These are phyloP conservation scores for Pleomassaria siparia DNA, from an alignment of 2,329 filamentous ascomycete species.

Conservation along the genomic window DNA sequence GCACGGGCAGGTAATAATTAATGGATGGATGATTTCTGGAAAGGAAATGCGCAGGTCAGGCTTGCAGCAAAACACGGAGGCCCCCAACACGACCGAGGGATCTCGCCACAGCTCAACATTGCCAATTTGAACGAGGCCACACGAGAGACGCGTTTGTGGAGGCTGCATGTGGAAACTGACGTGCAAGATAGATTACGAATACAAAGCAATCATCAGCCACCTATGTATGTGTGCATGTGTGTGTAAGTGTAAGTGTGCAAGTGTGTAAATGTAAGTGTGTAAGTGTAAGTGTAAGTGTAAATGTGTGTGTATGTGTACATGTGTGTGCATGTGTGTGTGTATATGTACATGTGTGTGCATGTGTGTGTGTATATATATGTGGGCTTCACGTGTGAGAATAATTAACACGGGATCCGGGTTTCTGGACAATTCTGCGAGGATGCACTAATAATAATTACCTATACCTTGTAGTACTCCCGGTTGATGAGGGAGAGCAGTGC, in stretches of 20 bases:
- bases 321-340: no score
- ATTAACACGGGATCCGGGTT: not conserved
- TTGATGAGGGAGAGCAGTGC: constrained; percentile 17
- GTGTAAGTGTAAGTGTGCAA: no score
- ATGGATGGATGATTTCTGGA: constrained; percentile 27
- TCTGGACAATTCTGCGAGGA: constrained; percentile 23
- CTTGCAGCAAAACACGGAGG: constrained; percentile 13
- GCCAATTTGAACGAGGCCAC: constrained; percentile 20
- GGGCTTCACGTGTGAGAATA: not conserved
- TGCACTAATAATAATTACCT: constrained; percentile 14
- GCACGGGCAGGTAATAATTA: constrained; percentile 30
- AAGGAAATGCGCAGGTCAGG: constrained; percentile 17
- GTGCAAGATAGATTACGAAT: constrained; percentile 13
- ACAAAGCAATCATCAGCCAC: constrained; percentile 4
- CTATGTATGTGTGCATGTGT: no score
- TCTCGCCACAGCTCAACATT: constrained; percentile 15
- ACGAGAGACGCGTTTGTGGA: constrained; percentile 15
- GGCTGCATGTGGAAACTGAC: constrained; percentile 6
- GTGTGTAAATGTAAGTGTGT: no score
- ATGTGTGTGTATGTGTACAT: no score
- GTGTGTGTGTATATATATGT: no score
- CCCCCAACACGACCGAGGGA: constrained; percentile 11
- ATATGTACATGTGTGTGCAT: no score
- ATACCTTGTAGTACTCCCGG: constrained; percentile 19
- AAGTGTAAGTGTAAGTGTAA: no score